Conservation (phyloP, 192 early-diverging fungal species). For the Coemansia biformis region DNA sequence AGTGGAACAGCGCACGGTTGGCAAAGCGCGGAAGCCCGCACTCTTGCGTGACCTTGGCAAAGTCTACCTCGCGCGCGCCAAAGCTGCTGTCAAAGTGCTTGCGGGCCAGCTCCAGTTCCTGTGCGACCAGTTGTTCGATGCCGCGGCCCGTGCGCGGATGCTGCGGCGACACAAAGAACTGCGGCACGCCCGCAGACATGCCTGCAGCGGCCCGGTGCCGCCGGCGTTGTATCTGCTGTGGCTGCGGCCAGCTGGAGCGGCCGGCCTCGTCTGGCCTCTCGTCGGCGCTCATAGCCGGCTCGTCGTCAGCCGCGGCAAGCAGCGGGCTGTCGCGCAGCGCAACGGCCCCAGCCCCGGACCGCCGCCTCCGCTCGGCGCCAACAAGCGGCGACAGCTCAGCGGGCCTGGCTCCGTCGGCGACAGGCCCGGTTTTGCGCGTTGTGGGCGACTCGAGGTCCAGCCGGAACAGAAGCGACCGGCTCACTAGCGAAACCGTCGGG, state of each 20-base stretch:
- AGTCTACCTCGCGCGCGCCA: constrained; percentile 47
- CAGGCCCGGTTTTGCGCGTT: constrained; percentile 4
- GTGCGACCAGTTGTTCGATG: constrained; percentile 13
- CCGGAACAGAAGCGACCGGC: constrained; percentile 43
- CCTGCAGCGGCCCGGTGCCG: constrained; percentile 9
- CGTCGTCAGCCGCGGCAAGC: constrained; percentile 8
- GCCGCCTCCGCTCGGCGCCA: constrained; percentile 7
- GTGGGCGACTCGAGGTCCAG: constrained; percentile 48
- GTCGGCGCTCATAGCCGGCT: background rate
- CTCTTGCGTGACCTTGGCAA: constrained; percentile 49
- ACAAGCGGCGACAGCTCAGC: constrained; percentile 14
- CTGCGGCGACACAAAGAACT: constrained; percentile 33
- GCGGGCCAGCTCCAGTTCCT: constrained; percentile 30
- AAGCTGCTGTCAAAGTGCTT: constrained; percentile 45
- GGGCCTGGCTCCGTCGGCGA: background rate
- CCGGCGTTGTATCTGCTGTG: constrained; percentile 6
- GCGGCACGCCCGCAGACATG: constrained; percentile 19
- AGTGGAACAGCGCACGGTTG: constrained; percentile 61
- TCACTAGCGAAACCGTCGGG: constrained; percentile 44
- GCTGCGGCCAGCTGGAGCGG: no score
- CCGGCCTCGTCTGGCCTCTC: no score
- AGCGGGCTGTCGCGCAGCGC: constrained; percentile 13
- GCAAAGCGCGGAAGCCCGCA: constrained; percentile 65
- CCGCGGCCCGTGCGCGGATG: constrained; percentile 22
- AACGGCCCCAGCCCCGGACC: no score